Evolutionary conservation across 371 early-diverging fungal species (phyloP).

Genomic region (Rhizomucor miehei): DNA sequence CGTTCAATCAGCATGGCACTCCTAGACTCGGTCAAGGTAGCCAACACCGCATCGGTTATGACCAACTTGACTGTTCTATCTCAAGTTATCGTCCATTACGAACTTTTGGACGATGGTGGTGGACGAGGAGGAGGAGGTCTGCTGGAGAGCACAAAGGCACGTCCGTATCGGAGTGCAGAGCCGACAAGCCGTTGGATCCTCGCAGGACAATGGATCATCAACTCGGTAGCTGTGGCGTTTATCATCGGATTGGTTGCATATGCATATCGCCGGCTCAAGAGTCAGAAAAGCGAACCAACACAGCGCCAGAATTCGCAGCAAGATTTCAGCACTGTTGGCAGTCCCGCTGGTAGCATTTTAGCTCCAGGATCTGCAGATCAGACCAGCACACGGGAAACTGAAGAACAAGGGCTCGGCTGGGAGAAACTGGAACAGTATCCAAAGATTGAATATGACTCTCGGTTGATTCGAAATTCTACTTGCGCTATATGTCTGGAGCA

Average conservation of each 20-base stretch:
- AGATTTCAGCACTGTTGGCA: not conserved
- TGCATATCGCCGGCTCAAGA: constrained; percentile 4
- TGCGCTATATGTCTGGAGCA: constrained; percentile 21
- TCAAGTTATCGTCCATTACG: not conserved
- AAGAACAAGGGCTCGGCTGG: constrained; percentile 4
- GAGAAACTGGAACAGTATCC: constrained; percentile 12
- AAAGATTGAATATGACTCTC: constrained; percentile 12
- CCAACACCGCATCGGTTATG: not conserved
- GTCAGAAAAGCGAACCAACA: not conserved
- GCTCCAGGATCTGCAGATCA: constrained; percentile 4
- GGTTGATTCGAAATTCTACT: constrained; percentile 9
- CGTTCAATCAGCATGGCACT: constrained; percentile 3
- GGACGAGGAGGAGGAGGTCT: not conserved
- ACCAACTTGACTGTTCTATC: not conserved
- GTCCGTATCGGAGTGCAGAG: too few species aligned
- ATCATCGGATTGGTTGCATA: constrained; percentile 7
- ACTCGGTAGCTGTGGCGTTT: constrained; percentile 10
- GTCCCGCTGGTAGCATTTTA: constrained; percentile 3
- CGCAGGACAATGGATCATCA: constrained; percentile 10
- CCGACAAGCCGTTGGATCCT: constrained; percentile 1
- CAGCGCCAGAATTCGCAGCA: not conserved
- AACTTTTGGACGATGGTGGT: not conserved
- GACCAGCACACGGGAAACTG: not conserved
- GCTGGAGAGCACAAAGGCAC: not conserved
- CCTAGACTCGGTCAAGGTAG: constrained; percentile 2